phyloP scores from a whole-genome alignment of 768 basidiomycete genomes.

The Leccinum uliginosum region DNA sequence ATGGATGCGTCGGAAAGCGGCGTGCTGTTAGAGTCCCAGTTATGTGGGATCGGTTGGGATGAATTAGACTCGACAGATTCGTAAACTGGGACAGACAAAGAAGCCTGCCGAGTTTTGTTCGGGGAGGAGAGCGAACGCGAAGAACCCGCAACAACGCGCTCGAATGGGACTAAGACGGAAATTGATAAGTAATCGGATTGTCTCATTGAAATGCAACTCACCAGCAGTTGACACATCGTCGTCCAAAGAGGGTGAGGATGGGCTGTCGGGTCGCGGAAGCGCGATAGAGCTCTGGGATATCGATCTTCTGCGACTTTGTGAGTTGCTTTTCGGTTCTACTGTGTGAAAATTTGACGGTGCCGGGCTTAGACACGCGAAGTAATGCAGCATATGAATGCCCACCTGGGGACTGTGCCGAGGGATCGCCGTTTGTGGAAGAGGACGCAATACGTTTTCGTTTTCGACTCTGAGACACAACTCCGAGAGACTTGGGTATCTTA shows the following conservation, averaged over 20 bases:
- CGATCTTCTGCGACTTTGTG: constrained; percentile 5
- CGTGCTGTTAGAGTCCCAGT: neutral
- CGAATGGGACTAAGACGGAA: constrained; percentile 9
- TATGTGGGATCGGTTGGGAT: neutral
- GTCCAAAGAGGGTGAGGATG: neutral
- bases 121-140: constrained; percentile 7
- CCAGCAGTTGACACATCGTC: constrained; percentile 8
- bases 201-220: constrained; percentile 4
- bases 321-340: constrained; percentile 4
- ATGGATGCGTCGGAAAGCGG: constrained; percentile 13
- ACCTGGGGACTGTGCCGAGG: constrained; percentile 17
- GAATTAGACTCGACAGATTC: constrained; percentile 9
- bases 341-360: constrained; percentile 2
- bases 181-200: constrained; percentile 3
- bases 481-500: constrained; percentile 12
- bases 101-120: constrained; percentile 9
- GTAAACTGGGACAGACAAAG: constrained; percentile 1
- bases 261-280: constrained; percentile 2
- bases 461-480: constrained; percentile 9
- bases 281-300: constrained; percentile 4
- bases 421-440: constrained; percentile 8
- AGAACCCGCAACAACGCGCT: constrained; percentile 1
- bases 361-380: constrained; percentile 4
- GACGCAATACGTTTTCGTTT: constrained; percentile 25
- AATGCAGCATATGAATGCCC: constrained; percentile 11